Evolutionary conservation across 768 basidiomycete genomes (phyloP), one percentile per base, ranked within the genome.

Genomic region (Steccherinum ochraceum): DNA sequence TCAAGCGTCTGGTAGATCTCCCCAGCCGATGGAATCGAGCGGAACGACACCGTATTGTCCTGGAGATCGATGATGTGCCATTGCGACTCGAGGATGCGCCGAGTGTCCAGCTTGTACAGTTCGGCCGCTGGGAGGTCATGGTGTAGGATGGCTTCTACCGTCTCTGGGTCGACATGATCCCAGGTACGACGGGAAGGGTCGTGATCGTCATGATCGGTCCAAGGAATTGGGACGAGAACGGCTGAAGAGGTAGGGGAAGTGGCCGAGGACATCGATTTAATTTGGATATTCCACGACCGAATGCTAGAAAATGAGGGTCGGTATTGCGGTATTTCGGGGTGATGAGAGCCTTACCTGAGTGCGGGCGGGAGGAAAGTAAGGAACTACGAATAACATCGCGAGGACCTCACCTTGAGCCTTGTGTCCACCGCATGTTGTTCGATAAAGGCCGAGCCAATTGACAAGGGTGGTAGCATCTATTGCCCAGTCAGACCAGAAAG

Each of bases 51-150:
- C 7, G 50, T 52, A 41, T 57, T 61, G 35, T 64, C 61, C 30
- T 64, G 61, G 24, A 64, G 54, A 44, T 64, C 60, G 48, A 62
- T 50, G 47, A 64, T 46, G 52, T 62, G 50, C 61, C 61, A 64
- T 51, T 59, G 53, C 20, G 60, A 56, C 49, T 64, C 63, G 35
- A 60, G 52, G 42, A 64, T 60, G 35, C 63, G 63, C 4, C 63
- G 59, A n/a, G 63, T 61, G 55, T 64, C 63, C 40, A 64, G 61
- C 57, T 64, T 62, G 55, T 62, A 64, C 39, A 64, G 46, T 48
- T 64, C 61, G 40, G 51, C 55, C 25, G 55, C 61, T 20, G 58
- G 54, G 18, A 64, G 56, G 24, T 61, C 57, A 46, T 64, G 63
- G 25, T 53, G 44, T 41, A 62, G 50, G 25, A 62, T 55, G 27